phyloP scores from a whole-genome alignment of 257 asterid genomes.

The Craterostigma plantagineum region DNA sequence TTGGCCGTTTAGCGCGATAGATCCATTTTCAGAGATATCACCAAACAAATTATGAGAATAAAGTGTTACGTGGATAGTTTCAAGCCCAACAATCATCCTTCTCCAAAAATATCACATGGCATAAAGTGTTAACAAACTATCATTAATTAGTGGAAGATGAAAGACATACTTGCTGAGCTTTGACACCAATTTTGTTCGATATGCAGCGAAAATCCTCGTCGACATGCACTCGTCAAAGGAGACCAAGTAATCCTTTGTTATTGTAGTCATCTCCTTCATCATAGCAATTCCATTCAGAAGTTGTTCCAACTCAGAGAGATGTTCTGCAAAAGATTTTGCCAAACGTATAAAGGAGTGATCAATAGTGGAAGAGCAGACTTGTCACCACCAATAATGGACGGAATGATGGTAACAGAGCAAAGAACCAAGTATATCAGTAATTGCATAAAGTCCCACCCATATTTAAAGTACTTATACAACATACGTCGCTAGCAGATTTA shows the following conservation, averaged over 20 bases:
- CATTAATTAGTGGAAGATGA: background rate
- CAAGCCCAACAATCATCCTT: no score
- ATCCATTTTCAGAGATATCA: no score
- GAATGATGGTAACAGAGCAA: background rate
- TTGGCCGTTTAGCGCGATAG: no score
- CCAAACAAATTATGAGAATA: no score
- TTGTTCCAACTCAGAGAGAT: conserved; percentile 17
- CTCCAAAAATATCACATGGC: background rate
- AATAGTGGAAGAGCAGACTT: conserved; percentile 4
- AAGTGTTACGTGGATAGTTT: no score
- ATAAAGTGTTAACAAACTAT: background rate
- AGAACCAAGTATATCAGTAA: no score
- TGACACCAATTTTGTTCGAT: conserved; percentile 31
- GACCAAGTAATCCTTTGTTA: conserved; percentile 50
- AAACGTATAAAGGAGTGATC: background rate
- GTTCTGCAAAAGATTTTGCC: conserved; percentile 16
- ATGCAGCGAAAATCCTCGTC: conserved; percentile 46
- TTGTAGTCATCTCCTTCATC: conserved; percentile 57
- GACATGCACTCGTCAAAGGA: conserved; percentile 73
- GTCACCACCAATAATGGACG: background rate
- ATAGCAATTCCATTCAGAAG: conserved; percentile 46
- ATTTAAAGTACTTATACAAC: no score
- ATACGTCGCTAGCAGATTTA: no score
- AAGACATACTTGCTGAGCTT: conserved; percentile 36
- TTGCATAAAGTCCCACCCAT: no score